Base-by-base conservation (phyloP, 768 basidiomycete species). In the Cytidiella melzeri region DNA sequence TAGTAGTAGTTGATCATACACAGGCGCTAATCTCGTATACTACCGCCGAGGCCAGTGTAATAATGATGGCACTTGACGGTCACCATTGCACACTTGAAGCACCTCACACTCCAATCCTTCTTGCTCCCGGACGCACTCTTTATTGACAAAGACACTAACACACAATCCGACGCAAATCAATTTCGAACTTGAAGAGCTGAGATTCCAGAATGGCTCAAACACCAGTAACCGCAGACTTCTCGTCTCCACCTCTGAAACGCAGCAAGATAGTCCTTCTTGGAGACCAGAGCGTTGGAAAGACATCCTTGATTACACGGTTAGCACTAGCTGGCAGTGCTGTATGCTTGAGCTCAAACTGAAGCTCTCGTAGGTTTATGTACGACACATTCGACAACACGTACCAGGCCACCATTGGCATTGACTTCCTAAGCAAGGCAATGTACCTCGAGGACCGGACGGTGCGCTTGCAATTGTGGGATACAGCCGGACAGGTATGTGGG, bases 301-400 rank as follows among this genome's bases (percentile, higher is more conserved):
- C 96, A 4, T 92, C 89, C 72, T 78, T 99, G 53, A 99, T 99
- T 66, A 98, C 96, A 48, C 81, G 96, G 81, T 93, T 64, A 61
- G 73, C 65, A 53, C 11, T 37, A 12, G 9, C 40, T n/a, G 38
- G 11, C 23, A 43, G 2, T 19, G 24, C 20, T 11, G 12, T 11
- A 41, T 34, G 20, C 23, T 43, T 27, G 20, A 5, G 12, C 10
- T 19, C 19, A 37, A 15, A 39, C 3, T 47, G 53, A 41, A 26
- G 23, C 48, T 45, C 7, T 27, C 27, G 23, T 57, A 94, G 91
- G 70, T 89, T 90, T 66, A 94, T 98, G 96, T 99, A 99, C 67
- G 96, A 99, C 70, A 98, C 96, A 1, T 99, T 99, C 68, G 96
- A 99, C 75, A 98, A 98, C 68, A 98, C 95, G 39, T 99, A 99